Percentiles rank a stretch among this genome's conserved stretches.
Evolutionary conservation across 2,329 filamentous ascomycete genomes (phyloP).

Genomic region (Apiospora hydei): DNA sequence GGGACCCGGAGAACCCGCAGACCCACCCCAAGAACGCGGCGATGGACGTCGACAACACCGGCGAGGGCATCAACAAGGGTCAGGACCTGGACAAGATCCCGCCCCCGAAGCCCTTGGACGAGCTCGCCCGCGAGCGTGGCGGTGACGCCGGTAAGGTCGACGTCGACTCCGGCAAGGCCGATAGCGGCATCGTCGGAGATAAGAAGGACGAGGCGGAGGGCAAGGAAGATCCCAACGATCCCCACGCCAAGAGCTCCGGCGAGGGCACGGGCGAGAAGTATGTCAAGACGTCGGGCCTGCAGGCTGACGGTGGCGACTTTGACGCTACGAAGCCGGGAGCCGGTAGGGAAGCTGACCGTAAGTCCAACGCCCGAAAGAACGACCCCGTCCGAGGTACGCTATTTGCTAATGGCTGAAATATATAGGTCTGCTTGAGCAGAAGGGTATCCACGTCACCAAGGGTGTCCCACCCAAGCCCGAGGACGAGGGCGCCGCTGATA

Average conservation of each 20-base stretch:
- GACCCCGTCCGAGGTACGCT: not conserved
- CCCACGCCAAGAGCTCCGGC: slow-evolving; percentile 43
- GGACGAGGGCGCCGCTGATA: slow-evolving; percentile 30
- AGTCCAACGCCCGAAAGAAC: slow-evolving; percentile 37
- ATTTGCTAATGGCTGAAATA: slow-evolving; percentile 27
- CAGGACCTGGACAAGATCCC: slow-evolving; percentile 48
- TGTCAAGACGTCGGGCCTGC: slow-evolving; percentile 64
- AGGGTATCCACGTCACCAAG: slow-evolving; percentile 51
- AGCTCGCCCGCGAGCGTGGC: slow-evolving; percentile 44
- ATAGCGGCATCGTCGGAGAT: slow-evolving; percentile 26
- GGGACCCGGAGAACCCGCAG: slow-evolving; percentile 46
- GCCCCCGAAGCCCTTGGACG: slow-evolving; percentile 47
- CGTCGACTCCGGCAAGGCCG: slow-evolving; percentile 41
- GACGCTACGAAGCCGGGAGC: slow-evolving; percentile 70
- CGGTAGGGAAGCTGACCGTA: slow-evolving; percentile 71
- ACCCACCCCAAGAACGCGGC: slow-evolving; percentile 45
- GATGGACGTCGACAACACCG: slow-evolving; percentile 46
- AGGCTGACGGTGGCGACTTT: slow-evolving; percentile 72
- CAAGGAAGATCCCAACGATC: slow-evolving; percentile 32
- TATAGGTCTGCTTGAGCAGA: slow-evolving; percentile 61
- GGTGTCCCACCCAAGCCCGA: slow-evolving; percentile 33
- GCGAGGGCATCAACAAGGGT: slow-evolving; percentile 42
- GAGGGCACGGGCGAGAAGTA: slow-evolving; percentile 63
- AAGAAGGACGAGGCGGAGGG: slow-evolving; percentile 33
- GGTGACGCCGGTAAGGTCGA: slow-evolving; percentile 39